These are phyloP conservation scores for Silene coronaria DNA, from an alignment of 179 eudicot genomes.

Conservation along the genomic window DNA sequence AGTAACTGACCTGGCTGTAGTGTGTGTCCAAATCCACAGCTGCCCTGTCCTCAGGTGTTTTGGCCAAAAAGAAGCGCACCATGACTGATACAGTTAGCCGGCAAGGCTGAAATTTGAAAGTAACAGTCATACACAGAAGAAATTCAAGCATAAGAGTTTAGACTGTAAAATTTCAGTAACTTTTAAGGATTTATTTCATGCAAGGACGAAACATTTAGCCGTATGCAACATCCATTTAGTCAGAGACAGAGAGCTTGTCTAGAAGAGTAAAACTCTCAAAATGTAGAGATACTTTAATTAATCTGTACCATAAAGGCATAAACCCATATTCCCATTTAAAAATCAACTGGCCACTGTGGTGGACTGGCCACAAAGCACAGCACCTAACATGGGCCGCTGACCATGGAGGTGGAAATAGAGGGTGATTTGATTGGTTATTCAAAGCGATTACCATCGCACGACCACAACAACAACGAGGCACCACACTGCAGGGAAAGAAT, in stretches of 20 bases:
- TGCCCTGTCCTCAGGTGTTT: constrained; percentile 93
- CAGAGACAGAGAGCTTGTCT: not conserved
- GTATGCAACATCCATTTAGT: not conserved
- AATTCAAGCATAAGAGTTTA: constrained; percentile 4
- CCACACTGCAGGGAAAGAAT: too few species aligned
- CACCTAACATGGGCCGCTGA: too few species aligned
- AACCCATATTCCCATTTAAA: not conserved
- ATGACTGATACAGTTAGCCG: constrained; percentile 68
- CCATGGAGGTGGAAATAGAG: too few species aligned
- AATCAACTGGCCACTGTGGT: not conserved
- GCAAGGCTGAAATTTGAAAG: constrained; percentile 52
- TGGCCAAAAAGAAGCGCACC: constrained; percentile 78
- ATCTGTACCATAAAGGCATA: too few species aligned
- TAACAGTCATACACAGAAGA: not conserved
- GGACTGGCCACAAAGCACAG: too few species aligned
- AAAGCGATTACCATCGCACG: too few species aligned
- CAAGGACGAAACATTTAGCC: not conserved
- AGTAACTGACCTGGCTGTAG: constrained; percentile 58
- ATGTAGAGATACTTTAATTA: not conserved
- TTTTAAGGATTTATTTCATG: not conserved
- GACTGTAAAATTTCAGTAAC: not conserved
- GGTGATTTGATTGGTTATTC: too few species aligned
- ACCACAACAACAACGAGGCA: too few species aligned
- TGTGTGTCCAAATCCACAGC: constrained; percentile 99
- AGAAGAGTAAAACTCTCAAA: too few species aligned